Conservation (phyloP, 2,329 filamentous ascomycete species). For the Phaeosphaeriaceae sp. region DNA sequence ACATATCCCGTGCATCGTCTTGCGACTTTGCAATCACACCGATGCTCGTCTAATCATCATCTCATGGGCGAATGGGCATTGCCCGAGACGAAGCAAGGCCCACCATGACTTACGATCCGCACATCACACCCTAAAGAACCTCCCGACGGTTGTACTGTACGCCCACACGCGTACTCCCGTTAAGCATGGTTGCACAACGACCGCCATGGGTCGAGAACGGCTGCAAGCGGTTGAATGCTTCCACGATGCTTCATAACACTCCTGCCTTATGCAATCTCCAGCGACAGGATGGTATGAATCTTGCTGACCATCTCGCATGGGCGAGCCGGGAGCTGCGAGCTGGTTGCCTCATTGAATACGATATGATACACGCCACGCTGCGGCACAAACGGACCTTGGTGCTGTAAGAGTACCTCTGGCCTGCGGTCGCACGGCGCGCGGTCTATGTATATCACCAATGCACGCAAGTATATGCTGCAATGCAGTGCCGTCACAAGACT, state of each 20-base stretch:
- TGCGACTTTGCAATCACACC: slow-evolving; percentile 22
- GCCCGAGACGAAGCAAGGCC: slow-evolving; percentile 5
- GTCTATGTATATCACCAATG: slow-evolving; percentile 17
- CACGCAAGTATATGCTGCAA: slow-evolving; percentile 23
- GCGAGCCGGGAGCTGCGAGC: not conserved
- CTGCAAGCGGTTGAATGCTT: not conserved
- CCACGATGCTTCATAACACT: not conserved
- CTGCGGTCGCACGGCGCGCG: slow-evolving; percentile 26
- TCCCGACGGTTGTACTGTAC: slow-evolving; percentile 20
- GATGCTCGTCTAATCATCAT: slow-evolving; percentile 15
- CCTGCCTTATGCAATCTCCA: not conserved
- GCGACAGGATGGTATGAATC: not conserved
- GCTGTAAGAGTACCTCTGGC: slow-evolving; percentile 18
- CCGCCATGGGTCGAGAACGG: not conserved
- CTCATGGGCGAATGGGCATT: slow-evolving; percentile 21
- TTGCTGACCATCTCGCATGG: not conserved
- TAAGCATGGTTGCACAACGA: not conserved
- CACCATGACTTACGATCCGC: slow-evolving; percentile 24
- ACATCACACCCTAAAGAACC: slow-evolving; percentile 15
- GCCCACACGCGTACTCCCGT: slow-evolving; percentile 8
- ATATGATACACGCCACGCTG: slow-evolving; percentile 17
- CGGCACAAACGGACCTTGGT: slow-evolving; percentile 34
- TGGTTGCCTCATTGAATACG: slow-evolving; percentile 19
- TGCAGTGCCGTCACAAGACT: slow-evolving; percentile 16
- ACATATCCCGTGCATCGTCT: slow-evolving; percentile 5